Base-by-base conservation (phyloP, 192 early-diverging fungal genomes). In the Gigaspora rosea region DNA sequence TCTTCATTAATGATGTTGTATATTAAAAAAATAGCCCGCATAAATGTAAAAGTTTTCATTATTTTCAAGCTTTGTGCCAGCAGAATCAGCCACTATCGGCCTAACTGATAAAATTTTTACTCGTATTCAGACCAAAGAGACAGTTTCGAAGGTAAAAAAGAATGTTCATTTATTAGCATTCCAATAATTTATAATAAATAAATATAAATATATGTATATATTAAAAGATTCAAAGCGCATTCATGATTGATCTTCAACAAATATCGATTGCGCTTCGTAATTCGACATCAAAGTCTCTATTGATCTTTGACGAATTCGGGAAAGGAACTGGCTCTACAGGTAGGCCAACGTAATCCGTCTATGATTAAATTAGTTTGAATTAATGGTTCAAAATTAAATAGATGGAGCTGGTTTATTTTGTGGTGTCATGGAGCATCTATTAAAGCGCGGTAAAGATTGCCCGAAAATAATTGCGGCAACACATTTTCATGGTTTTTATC, bases 281-380 rank as follows among this genome's bases (percentile, higher is more conserved):
- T 63, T 78, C 89, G 0, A 94, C 90, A 0, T 32, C 57, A 0
- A 62, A 85, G 61, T 90, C 87, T 6, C 74, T 95, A 33, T 82
- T 95, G 2, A 62, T 94, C 1, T 79, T 95, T 65, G 94, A 95
- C 80, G 94, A 95, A 78, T 95, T 94, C 83, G 93, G 93, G n/a
- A 95, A 95, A 71, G 92, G 92, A 18, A 93, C 92, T 0, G 78
- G 71, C n/a, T 70, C 86, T 2, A 78, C 83, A 18, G 87, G 88
- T 90, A 80, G n/a, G 35, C 46, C 35, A n/a, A 16, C 4, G 22
- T 16, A 22, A 63, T 66, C 6, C 15, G 3, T 82, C 82, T 27
- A 84, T 82, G 66, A 80, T 85, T 78, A 81, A 84, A 27, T 76
- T 83, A 27, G 27, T 27, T n/a, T 27, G 27, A 27, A 27, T 27